A percentile compares a stretch with the other conserved stretches of the same genome.
Conservation (phyloP, 75 land plant genomes). For the Picea sitchensis region DNA sequence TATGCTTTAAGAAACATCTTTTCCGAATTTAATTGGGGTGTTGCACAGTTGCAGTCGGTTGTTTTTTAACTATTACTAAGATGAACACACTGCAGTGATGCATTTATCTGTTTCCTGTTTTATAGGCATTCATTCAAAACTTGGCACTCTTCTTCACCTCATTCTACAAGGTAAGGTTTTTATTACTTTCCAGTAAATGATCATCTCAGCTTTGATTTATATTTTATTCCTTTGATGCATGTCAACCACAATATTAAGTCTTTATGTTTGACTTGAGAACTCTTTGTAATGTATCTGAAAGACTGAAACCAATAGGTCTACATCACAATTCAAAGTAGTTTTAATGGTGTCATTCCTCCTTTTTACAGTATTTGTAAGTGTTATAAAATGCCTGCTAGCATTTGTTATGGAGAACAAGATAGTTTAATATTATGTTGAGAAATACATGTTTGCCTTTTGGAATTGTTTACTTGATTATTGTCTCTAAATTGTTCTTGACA, state of each 20-base stretch:
- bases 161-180: conserved; percentile 74
- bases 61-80: too few relatives aligned
- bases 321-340: too few relatives aligned
- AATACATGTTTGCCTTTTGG: background rate
- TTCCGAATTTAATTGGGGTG: background rate
- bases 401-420: too few relatives aligned
- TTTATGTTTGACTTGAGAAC: background rate
- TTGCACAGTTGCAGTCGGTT: background rate
- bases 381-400: too few relatives aligned
- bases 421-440: too few relatives aligned
- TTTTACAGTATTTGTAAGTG: too few relatives aligned
- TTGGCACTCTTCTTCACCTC: conserved; percentile 95
- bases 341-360: too few relatives aligned
- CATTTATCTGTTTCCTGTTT: background rate
- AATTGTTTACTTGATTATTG: background rate
- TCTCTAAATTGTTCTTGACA: background rate
- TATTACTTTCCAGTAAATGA: background rate
- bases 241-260: background rate
- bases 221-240: background rate
- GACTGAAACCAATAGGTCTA: too few relatives aligned
- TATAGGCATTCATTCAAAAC: conserved; percentile 92
- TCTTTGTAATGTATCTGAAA: too few relatives aligned
- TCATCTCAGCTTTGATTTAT: background rate
- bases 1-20: background rate
- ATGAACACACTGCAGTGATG: background rate